These are phyloP conservation scores for Cladobotryum protrusum DNA, from an alignment of 2,329 filamentous ascomycete species.

Conservation along the genomic window DNA sequence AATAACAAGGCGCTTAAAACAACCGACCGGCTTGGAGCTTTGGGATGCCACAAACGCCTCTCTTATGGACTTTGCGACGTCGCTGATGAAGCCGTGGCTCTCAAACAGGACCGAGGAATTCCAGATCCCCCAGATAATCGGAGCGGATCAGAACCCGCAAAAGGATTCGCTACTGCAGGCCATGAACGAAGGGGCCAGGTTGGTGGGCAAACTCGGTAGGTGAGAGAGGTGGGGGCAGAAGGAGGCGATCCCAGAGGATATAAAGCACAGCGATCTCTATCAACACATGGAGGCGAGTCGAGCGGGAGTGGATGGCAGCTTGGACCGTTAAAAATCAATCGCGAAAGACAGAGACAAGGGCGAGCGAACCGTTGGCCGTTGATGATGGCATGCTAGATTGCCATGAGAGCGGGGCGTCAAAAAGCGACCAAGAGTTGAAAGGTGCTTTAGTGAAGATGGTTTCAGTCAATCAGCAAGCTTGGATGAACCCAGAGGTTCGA, in stretches of 20 bases:
- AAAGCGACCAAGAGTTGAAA: not conserved
- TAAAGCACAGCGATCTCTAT: constrained; percentile 4
- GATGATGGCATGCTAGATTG: constrained; percentile 21
- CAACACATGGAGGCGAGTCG: not conserved
- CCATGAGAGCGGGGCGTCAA: constrained; percentile 22
- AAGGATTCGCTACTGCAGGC: not conserved
- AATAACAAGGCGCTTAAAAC: constrained; percentile 6
- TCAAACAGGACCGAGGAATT: constrained; percentile 16
- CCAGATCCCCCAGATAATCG: constrained; percentile 19
- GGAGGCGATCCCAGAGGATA: constrained; percentile 9
- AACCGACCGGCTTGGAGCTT: constrained; percentile 1
- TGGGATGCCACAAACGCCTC: too few species aligned
- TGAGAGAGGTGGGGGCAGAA: constrained; percentile 5
- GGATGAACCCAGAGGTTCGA: constrained; percentile 11
- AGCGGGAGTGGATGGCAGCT: not conserved
- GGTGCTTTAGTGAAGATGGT: not conserved
- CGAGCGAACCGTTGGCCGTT: constrained; percentile 1
- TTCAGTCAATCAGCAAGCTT: constrained; percentile 19
- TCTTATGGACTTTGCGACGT: too few species aligned
- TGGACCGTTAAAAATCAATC: not conserved
- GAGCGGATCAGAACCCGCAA: constrained; percentile 6
- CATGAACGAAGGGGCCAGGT: constrained; percentile 12
- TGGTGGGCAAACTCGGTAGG: constrained; percentile 7
- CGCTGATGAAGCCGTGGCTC: not conserved
- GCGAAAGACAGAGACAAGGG: not conserved